These are phyloP conservation scores for Globisporangium sylvaticum DNA, from an alignment of 352 stramenopile genomes.

Conservation along the genomic window DNA sequence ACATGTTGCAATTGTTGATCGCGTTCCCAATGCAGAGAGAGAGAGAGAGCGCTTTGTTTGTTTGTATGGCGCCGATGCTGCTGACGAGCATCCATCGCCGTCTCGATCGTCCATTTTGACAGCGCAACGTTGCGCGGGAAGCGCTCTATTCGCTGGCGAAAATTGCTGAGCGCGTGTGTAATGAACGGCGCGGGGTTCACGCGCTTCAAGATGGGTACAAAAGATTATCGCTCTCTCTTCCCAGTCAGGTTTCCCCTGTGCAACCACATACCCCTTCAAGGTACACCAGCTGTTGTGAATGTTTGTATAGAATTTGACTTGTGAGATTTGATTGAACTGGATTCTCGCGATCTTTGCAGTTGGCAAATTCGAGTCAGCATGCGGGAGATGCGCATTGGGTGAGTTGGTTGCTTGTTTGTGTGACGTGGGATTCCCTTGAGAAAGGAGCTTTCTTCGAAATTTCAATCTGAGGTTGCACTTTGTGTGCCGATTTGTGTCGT, in stretches of 20 bases:
- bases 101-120: neutral
- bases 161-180: neutral
- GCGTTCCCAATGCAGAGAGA: neutral
- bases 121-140: neutral
- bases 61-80: neutral
- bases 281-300: no score
- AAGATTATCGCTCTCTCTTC: neutral
- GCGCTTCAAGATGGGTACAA: constrained; percentile 12
- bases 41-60: neutral
- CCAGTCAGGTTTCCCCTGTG: neutral
- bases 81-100: neutral
- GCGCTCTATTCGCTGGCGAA: neutral
- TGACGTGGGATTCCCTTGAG: neutral
- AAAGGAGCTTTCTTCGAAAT: neutral
- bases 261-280: no score
- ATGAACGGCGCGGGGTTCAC: neutral
- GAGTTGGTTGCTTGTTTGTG: neutral
- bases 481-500: neutral
- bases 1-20: neutral
- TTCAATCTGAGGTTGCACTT: neutral
- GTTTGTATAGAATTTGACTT: no score
- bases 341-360: constrained; percentile 1
- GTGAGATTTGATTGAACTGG: neutral
- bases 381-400: neutral
- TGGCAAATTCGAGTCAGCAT: constrained; percentile 2